Conservation (phyloP, 768 basidiomycete species). For the Lentinula aciculospora region DNA sequence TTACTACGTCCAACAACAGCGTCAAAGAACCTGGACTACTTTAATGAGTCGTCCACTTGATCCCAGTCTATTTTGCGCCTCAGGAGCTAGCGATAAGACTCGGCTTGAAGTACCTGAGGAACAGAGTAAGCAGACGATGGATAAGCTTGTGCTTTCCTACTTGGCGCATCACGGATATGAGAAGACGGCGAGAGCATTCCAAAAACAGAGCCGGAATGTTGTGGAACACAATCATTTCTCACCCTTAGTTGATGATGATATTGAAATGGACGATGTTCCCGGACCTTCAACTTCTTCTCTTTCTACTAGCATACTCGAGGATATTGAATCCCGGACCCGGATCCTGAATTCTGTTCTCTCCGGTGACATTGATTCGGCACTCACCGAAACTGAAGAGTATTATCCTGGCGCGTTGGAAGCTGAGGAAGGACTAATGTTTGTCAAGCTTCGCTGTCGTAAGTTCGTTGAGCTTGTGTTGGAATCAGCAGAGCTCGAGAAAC, state of each 20-base stretch:
- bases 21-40: constrained; percentile 58
- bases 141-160: constrained; percentile 73
- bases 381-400: constrained; percentile 46
- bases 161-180: constrained; percentile 83
- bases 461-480: constrained; percentile 80
- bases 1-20: constrained; percentile 69
- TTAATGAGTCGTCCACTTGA: constrained; percentile 57
- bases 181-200: constrained; percentile 63
- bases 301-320: constrained; percentile 21
- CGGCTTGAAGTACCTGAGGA: constrained; percentile 32
- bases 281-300: constrained; percentile 10
- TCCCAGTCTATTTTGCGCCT: constrained; percentile 24
- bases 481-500: constrained; percentile 64
- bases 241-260: constrained; percentile 29
- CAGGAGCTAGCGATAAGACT: constrained; percentile 13
- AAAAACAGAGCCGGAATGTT: constrained; percentile 31
- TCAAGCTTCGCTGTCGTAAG: constrained; percentile 79
- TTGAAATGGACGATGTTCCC: constrained; percentile 39
- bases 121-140: constrained; percentile 53
- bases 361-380: constrained; percentile 69
- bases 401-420: constrained; percentile 62
- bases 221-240: constrained; percentile 11
- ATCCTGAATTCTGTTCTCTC: constrained; percentile 63
- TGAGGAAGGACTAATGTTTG: constrained; percentile 66
- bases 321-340: constrained; percentile 62